Evolutionary conservation across 2,329 filamentous ascomycete genomes (phyloP), one percentile per base, ranked within the genome.

Genomic region (Colletotrichum sp.): DNA sequence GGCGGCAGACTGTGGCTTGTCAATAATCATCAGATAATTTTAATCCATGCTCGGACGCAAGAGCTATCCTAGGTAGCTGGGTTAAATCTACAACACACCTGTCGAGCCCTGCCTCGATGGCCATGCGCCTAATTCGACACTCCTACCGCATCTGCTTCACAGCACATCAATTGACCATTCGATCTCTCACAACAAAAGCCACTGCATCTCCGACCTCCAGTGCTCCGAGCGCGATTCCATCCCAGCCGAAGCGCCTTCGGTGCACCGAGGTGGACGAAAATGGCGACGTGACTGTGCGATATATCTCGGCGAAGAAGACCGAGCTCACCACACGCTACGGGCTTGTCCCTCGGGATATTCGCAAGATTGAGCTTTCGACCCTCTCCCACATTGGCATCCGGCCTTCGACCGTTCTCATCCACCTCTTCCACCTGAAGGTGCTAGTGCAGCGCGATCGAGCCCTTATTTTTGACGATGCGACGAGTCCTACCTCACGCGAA

Each of bases 361-460:
- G 96, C 79, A 99, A 99, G 85, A 98, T 98, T 80, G 97, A 98
- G 83, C 98, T 95, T 15, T 98, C 95, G 72, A 94, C 97, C 73
- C 90, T 98, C 29, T 97, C 96, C 8, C 96, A 98, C 80, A 98
- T 99, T 70, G 92, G 98, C 76, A 92, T 98, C 76, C 95, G 96
- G 38, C 95, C 95, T 6, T 95, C 94, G 7, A 95, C 96, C 5
- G 98, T 99, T 74, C 89, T 98, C 4, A 94, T 99, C 77, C 98
- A 98, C 80, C 89, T 99, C 13, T 90, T 98, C 21, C 97, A 99
- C 83, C 91, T 98, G 64, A 94, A 96, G 75, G 96, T 98, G 69
- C 89, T 99, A 21, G 98, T 99, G 82, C 98, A 98, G 85, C 91
- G 96, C 75, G 94, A 98, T 79, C 93, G 96, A 27, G 95, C 98